Percentiles rank a stretch among this genome's conserved stretches.
These are phyloP conservation scores for Paraphaeosphaeria sporulosa DNA, from an alignment of 2,329 filamentous ascomycete genomes.

Conservation along the genomic window DNA sequence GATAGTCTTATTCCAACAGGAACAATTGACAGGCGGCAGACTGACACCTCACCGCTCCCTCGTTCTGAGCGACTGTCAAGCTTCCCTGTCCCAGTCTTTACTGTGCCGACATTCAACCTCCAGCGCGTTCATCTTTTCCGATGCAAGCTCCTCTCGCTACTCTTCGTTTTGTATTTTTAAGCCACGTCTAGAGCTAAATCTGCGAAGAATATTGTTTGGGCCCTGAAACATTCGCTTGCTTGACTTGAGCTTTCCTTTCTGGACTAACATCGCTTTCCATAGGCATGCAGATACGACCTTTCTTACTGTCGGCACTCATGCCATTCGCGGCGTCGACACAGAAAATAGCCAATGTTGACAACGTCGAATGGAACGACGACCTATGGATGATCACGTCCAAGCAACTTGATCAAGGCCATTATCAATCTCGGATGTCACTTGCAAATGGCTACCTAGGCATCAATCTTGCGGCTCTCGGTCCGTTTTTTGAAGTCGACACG, in stretches of 20 bases:
- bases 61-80: background rate
- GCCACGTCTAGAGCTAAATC: background rate
- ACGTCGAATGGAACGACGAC: conserved; percentile 66
- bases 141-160: background rate
- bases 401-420: conserved; percentile 63
- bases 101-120: background rate
- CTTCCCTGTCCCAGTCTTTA: background rate
- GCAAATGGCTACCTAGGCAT: conserved; percentile 71
- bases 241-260: background rate
- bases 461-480: conserved; percentile 68
- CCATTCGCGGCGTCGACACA: background rate
- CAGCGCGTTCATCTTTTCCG: background rate
- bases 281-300: background rate
- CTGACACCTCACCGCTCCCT: background rate
- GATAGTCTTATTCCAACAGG: background rate
- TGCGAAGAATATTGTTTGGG: background rate
- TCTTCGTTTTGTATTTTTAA: background rate
- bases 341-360: conserved; percentile 27
- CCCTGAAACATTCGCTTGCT: background rate
- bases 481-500: conserved; percentile 66
- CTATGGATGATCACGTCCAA: conserved; percentile 65
- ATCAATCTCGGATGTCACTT: conserved; percentile 63
- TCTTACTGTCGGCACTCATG: background rate
- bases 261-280: background rate
- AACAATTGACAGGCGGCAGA: background rate